Evolutionary conservation across 1,284 basidiomycete genomes (phyloP), one percentile per base, ranked within the genome.

Genomic region (Xerocomus minutiporus): DNA sequence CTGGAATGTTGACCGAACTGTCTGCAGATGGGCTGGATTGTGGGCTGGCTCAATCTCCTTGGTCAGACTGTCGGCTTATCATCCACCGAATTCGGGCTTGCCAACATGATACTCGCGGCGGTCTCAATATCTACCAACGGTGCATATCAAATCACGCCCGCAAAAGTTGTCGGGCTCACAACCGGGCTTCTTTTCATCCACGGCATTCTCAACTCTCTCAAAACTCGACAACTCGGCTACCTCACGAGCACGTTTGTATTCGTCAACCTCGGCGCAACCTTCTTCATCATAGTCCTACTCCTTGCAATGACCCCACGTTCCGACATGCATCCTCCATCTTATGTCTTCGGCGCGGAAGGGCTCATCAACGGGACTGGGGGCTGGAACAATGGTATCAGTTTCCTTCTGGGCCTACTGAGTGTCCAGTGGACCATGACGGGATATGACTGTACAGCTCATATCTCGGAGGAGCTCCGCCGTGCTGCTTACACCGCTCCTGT

Each of bases 341-440:
- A 93, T 68, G 86, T 93, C 23, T 97, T 97, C 56, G 83, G 87
- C 38, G 74, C 82, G 15, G 73, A 70, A 5, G 88, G 87, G 12
- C 64, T 88, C 29, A 69, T 82, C 50, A 92, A 93, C 64, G 76
- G 82, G 56, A 88, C 90, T 0, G 89, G 91, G 32, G 92, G 91
- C 56, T 84, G 83, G 79, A 88, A 83, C 63, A 81, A 77, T 32
- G 93, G 91, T 0, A 72, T 96, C 48, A 85, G 91, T 1, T 95
- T 96, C 74, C 72, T 95, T 47, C 86, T 97, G 57, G 93, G 93
- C 29, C 72, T 97, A 50, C 74, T 95, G 51, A 91, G 88, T 57
- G 93, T 97, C 9, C 91, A 96, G 69, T 96, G 90, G 91, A 92
- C 90, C 78, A 87, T 87, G 84, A 87, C 86, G 54, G 81, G 80